Evolutionary conservation across 352 stramenopile species (phyloP).

Genomic region (Pythium dissimile): DNA sequence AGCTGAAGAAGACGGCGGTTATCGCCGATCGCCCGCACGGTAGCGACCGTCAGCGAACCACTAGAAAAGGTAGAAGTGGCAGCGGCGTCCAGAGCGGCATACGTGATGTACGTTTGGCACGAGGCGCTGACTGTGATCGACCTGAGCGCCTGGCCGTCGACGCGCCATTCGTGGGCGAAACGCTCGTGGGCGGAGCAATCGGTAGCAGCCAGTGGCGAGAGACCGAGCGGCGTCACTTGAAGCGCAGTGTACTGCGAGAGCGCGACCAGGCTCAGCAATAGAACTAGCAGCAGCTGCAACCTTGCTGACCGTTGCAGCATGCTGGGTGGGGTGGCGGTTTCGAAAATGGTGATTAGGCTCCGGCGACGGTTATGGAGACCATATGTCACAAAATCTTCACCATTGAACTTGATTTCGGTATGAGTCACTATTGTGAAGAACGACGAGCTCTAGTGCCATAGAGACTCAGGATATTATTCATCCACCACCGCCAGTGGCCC

Average conservation of each 20-base stretch:
- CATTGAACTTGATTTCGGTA: too few species aligned
- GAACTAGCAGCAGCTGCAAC: too few species aligned
- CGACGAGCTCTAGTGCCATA: too few species aligned
- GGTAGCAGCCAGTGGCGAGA: background rate
- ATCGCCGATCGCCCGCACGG: constrained; percentile 2
- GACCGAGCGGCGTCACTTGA: background rate
- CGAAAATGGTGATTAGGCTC: too few species aligned
- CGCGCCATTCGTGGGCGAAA: background rate
- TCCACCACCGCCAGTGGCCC: too few species aligned
- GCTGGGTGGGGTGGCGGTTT: background rate
- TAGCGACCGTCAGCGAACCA: background rate
- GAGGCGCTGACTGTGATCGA: background rate
- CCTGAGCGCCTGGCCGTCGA: background rate
- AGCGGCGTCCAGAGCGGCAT: background rate
- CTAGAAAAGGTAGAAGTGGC: too few species aligned
- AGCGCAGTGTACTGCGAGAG: background rate
- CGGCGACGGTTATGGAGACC: too few species aligned
- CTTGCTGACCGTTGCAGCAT: background rate
- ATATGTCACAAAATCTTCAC: too few species aligned
- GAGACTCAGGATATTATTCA: too few species aligned
- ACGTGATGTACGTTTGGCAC: constrained; percentile 8
- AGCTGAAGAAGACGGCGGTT: background rate
- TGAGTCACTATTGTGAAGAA: too few species aligned
- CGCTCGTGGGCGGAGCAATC: background rate
- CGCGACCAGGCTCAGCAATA: background rate